These are phyloP conservation scores for Laguncularia racemosa DNA, from an alignment of 345 rosid genomes.

Conservation along the genomic window DNA sequence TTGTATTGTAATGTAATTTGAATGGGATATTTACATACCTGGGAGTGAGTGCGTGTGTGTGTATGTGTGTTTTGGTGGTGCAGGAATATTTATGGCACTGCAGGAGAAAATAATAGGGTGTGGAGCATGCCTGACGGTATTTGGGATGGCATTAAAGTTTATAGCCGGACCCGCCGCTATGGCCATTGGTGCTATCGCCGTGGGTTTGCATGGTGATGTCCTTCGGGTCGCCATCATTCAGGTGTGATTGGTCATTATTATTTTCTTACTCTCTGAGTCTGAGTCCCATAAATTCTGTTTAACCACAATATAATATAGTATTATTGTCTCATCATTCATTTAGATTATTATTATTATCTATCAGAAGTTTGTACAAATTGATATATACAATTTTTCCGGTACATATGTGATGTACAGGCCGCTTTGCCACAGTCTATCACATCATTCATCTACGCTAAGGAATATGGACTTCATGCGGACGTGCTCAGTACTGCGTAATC, in stretches of 20 bases:
- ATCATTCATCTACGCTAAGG: slow-evolving; percentile 36
- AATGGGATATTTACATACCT: too few species aligned
- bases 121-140: slow-evolving; percentile 43
- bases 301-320: too few species aligned
- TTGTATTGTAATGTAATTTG: too few species aligned
- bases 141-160: slow-evolving; percentile 27
- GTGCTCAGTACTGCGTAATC: slow-evolving; percentile 36
- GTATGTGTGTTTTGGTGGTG: slow-evolving; percentile 3
- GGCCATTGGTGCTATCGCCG: slow-evolving; percentile 23
- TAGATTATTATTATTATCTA: too few species aligned
- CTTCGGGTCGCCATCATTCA: slow-evolving; percentile 28
- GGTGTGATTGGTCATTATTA: slow-evolving; percentile 6
- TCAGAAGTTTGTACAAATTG: too few species aligned
- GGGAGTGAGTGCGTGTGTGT: too few species aligned
- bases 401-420: slow-evolving; percentile 13
- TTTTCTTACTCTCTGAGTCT: not conserved
- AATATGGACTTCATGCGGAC: slow-evolving; percentile 33
- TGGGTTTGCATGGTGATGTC: slow-evolving; percentile 27
- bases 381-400: too few species aligned
- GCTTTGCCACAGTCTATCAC: slow-evolving; percentile 35
- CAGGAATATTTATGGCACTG: slow-evolving; percentile 82
- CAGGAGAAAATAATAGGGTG: slow-evolving; percentile 68
- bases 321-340: too few species aligned
- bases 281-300: too few species aligned
- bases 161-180: slow-evolving; percentile 25